Base-by-base conservation (phyloP, 768 basidiomycete species). In the Fistulinella prunicolor region DNA sequence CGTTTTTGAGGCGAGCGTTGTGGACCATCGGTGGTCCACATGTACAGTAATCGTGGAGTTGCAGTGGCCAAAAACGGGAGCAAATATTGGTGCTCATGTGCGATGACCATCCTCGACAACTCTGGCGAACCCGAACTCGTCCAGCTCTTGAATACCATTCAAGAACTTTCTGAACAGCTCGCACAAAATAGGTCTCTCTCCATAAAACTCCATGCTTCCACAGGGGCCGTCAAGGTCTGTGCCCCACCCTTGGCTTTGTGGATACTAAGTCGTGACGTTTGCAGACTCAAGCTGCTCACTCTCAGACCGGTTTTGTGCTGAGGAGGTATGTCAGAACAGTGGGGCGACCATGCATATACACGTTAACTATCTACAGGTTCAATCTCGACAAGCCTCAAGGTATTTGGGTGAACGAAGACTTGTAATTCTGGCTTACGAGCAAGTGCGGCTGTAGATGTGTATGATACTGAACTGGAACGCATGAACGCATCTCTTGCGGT, bases 281-380 rank as follows among this genome's bases (percentile, higher is more conserved):
- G 28, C 66, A 94, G 91, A 81, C 78, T 13, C 92, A 95, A 68
- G 89, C 94, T 6, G 73, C 90, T 6, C 91, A 97, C 67, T 81
- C 87, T 17, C 89, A 94, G 55, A 89, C 90, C 1, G 94, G 95
- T 2, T 97, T 94, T 67, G 92, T 94, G 9, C 69, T 98, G 35
- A 78, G 94, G 51, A 78, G 86, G 86, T 85, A 53, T 24, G 80
- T 71, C 32, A 19, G 38, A 46, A 43, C 22, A 30, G 14, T 21
- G 17, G 6, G 10, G 9, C 23, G 30, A 26, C 23, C n/a, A 23
- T 16, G 41, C n/a, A 34, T 24, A 36, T 17, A 19, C n/a, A 32
- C 7, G 26, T 9, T 49, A 8, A 62, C 13, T 12, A 17, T 39
- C 37, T 8, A 42, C 40, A 65, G 93, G 49, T 97, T 88, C 71